These are phyloP conservation scores for Penicillium manginii DNA, from an alignment of 495 filamentous ascomycete species.

Conservation along the genomic window DNA sequence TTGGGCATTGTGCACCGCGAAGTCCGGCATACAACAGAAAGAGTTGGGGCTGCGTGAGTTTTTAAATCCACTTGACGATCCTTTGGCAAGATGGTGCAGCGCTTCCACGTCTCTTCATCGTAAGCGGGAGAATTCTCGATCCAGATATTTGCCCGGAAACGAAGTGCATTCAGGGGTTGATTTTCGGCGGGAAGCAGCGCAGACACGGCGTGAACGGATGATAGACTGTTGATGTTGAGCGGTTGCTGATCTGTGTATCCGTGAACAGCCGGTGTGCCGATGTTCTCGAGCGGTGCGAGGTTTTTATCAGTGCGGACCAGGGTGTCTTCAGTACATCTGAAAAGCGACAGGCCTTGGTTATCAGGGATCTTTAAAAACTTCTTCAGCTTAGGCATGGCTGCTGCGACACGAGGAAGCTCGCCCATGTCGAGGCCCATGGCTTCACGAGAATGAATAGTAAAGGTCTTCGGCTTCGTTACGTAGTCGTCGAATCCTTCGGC, in stretches of 20 bases:
- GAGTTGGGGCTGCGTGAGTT: slow-evolving; percentile 8
- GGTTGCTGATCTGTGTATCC: slow-evolving; percentile 27
- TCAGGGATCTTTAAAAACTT: slow-evolving; percentile 16
- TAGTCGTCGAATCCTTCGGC: slow-evolving; percentile 1
- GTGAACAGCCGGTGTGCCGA: slow-evolving; percentile 20
- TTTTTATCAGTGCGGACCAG: slow-evolving; percentile 15
- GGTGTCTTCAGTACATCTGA: slow-evolving; percentile 20
- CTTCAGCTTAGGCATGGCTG: slow-evolving; percentile 18
- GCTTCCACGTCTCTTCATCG: slow-evolving; percentile 22
- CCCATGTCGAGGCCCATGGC: slow-evolving; percentile 17
- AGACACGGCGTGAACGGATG: slow-evolving; percentile 22
- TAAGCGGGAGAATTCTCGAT: slow-evolving; percentile 16
- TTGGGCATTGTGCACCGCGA: slow-evolving; percentile 27
- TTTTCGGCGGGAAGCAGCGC: slow-evolving; percentile 20
- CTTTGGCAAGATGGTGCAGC: slow-evolving; percentile 18
- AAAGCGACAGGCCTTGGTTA: slow-evolving; percentile 7
- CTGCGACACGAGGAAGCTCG: slow-evolving; percentile 10
- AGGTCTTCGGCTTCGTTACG: slow-evolving; percentile 11
- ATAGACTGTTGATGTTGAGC: slow-evolving; percentile 24
- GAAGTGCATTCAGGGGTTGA: slow-evolving; percentile 22
- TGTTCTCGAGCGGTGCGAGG: slow-evolving; percentile 22
- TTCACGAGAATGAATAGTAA: slow-evolving; percentile 15
- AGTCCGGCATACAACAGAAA: slow-evolving; percentile 23
- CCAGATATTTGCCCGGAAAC: slow-evolving; percentile 26
- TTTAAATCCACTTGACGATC: not conserved